Percentiles rank a stretch among this genome's conserved stretches.
phyloP scores from a whole-genome alignment of 1,139 yeast species.

The Lodderomyces pseudojiufengensis region DNA sequence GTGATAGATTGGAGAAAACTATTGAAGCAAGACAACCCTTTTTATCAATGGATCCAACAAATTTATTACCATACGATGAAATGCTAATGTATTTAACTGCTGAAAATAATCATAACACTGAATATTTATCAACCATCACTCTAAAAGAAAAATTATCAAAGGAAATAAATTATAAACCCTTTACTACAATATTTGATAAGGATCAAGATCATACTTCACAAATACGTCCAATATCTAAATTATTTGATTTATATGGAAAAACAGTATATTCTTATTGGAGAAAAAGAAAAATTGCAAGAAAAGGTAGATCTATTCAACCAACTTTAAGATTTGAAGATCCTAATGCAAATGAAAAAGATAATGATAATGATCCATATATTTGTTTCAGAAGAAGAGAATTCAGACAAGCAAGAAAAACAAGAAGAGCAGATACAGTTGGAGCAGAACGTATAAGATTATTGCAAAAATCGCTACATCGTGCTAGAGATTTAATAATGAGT shows the following conservation, averaged over 20 bases:
- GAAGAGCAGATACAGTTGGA: conserved; percentile 89
- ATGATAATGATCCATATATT: conserved; percentile 89
- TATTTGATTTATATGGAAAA: conserved; percentile 64
- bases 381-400: conserved; percentile 95
- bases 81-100: conserved; percentile 44
- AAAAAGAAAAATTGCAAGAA: conserved; percentile 61
- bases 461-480: conserved; percentile 73
- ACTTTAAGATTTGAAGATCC: conserved; percentile 81
- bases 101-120: conserved; percentile 28
- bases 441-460: conserved; percentile 77
- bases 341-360: conserved; percentile 70
- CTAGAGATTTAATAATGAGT: conserved; percentile 64
- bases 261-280: conserved; percentile 81
- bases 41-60: conserved; percentile 77
- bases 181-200: conserved; percentile 52
- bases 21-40: conserved; percentile 86
- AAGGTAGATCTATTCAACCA: conserved; percentile 74
- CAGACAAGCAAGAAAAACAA: conserved; percentile 92
- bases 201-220: conserved; percentile 20
- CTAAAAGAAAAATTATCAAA: conserved; percentile 40
- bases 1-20: conserved; percentile 69
- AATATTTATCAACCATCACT: conserved; percentile 35
- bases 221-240: conserved; percentile 45
- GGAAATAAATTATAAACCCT: conserved; percentile 38
- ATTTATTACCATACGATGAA: conserved; percentile 69